Percentiles rank a stretch among this genome's conserved stretches.
These are phyloP conservation scores for Harrya chromipes DNA, from an alignment of 768 basidiomycete genomes.

Conservation along the genomic window DNA sequence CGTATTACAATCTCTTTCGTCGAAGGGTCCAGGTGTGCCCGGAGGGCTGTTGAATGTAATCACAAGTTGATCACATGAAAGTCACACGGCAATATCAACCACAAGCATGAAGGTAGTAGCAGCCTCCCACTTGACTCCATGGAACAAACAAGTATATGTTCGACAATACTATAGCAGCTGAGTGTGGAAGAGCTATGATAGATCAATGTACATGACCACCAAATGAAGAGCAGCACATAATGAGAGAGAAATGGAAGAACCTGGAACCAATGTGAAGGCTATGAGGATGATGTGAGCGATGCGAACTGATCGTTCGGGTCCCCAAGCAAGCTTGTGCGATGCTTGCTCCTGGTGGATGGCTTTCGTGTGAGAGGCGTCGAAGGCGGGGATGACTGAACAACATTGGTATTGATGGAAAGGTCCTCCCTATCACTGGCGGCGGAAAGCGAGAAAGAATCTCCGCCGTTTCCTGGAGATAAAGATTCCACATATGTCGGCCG, in stretches of 20 bases:
- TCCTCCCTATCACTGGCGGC: constrained; percentile 32
- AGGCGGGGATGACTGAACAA: constrained; percentile 18
- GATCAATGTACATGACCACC: not conserved
- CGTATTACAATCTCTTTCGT: too few relatives aligned
- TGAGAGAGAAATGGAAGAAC: constrained; percentile 4
- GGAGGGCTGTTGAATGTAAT: too few relatives aligned
- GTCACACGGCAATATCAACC: too few relatives aligned
- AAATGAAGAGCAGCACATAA: constrained; percentile 1
- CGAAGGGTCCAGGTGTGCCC: too few relatives aligned
- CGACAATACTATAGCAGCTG: constrained; percentile 7
- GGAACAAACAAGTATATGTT: not conserved
- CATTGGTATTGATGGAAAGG: constrained; percentile 39
- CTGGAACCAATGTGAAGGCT: not conserved
- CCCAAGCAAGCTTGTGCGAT: constrained; percentile 44
- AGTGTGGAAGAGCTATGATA: not conserved
- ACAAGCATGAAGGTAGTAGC: not conserved
- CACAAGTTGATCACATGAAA: too few relatives aligned
- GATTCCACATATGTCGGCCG: constrained; percentile 35
- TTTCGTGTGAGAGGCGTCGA: constrained; percentile 64
- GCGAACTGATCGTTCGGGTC: constrained; percentile 20
- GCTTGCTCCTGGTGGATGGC: constrained; percentile 57
- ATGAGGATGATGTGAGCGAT: constrained; percentile 17
- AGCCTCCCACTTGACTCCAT: not conserved
- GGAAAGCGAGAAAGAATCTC: constrained; percentile 24
- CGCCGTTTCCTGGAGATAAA: constrained; percentile 33